Base-by-base conservation (phyloP, 352 stramenopile genomes). In the Blastocystis sp. region DNA sequence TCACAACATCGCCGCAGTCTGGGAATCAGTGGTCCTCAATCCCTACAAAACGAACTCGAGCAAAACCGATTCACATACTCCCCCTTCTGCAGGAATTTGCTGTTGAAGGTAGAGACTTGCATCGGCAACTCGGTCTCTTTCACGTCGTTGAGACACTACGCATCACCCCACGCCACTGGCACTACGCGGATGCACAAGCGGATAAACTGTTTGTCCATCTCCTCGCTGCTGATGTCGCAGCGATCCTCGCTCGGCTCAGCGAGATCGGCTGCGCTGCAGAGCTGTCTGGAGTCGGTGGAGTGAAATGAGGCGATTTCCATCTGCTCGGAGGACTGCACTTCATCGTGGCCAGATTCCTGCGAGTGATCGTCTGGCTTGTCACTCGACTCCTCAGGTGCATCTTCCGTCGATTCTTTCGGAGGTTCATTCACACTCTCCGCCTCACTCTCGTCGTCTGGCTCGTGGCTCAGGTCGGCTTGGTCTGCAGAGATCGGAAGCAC, bases 91-190 rank as follows among this genome's bases (percentile, higher is more conserved):
- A 84, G 50, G 15, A 69, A 84, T n/a, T 84, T 84, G 56, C 45
- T 66, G 56, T 84, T 64, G 73, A 84, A 84, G 11, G 47, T 84
- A 3, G 73, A 84, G 8, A 68, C 56, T 37, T 84, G 73, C 20
- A 84, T 39, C 8, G 73, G 73, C 1, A 84, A 43, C n/a, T 84
- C 73, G 9, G 37, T 23, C 13, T 18, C 45, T 43, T 26, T 26
- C 13, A 84, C 56, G 7, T 64, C 73, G 56, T 39, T 63, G 2
- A 84, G 41, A 29, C 73, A 84, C 73, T 84, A 47, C n/a, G 18
- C 7, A 37, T 64, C 47, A 9, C n/a, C 3, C 0, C n/a, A 41
- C 2, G 0, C 18, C 3, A 47, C 18, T 11, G 26, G 4, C 2
- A 4, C 6, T 69, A 84, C 73, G 29, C 43, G 73, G 50, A 84